Base-by-base conservation (phyloP, 2,329 filamentous ascomycete species). In the Paraphaeosphaeria minitans region DNA sequence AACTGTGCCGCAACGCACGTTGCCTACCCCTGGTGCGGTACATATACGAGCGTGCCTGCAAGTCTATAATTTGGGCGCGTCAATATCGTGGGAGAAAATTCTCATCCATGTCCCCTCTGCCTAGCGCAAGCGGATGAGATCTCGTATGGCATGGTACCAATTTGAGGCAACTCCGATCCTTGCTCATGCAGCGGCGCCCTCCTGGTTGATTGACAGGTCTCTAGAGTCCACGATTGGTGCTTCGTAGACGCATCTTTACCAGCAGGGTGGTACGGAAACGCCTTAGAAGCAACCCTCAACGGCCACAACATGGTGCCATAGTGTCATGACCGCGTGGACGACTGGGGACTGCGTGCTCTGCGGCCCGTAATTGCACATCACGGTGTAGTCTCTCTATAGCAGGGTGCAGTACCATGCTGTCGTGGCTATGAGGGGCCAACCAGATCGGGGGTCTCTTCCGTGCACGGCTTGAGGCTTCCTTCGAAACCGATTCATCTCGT, bases 131-230 rank as follows among this genome's bases (percentile, higher is more conserved):
- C 19, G 19, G 13, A 45, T 42, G 43, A 35, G 24, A 24, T 45
- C 5, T 16, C 27, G 14, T 24, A 16, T 29, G 9, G n/a, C 49
- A 12, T 29, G 21, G 49, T 21, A 19, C 50, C 49, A 22, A 21
- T 53, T 53, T n/a, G 37, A 53, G 22, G n/a, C 39, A 53, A 51
- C 49, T 51, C 49, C 49, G 49, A 21, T 35, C 49, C 49, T 42
- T 24, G 49, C 22, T 16, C 13, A 31, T 8, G 29, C 37, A 13
- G 35, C 31, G 39, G 35, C 41, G 10, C 50, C 10, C 27, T 16
- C 22, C 9, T 24, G 3, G 14, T 9, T 5, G 29, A 21, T 22
- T 45, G 19, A 35, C 51, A 41, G n/a, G 37, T 13, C 10, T 2
- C 7, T 5, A 37, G 51, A 27, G 29, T 35, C 9, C 24, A 45